Evolutionary conservation across 2,329 filamentous ascomycete species (phyloP).

Genomic region (Paecilomyces sp.): DNA sequence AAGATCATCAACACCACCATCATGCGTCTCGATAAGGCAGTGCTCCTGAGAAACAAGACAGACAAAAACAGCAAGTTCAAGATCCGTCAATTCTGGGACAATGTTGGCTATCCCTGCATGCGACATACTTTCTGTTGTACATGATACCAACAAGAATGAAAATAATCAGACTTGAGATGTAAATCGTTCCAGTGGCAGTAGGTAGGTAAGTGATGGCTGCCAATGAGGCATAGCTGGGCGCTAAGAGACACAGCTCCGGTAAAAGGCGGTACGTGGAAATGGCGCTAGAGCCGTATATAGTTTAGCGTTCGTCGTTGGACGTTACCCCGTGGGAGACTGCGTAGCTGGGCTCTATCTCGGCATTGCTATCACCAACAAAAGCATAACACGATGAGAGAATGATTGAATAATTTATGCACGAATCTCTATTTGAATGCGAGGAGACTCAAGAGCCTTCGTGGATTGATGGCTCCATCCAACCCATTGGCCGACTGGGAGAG

Average conservation of each 20-base stretch:
- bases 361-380: not conserved
- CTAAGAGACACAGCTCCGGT: not conserved
- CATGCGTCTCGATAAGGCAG: conserved; percentile 73
- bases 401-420: not conserved
- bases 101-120: conserved; percentile 57
- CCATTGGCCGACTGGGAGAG: conserved; percentile 89
- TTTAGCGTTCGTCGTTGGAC: not conserved
- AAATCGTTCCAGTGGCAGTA: not conserved
- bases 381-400: not conserved
- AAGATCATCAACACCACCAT: conserved; percentile 57
- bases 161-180: not conserved
- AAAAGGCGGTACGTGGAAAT: not conserved
- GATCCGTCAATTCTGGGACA: conserved; percentile 72
- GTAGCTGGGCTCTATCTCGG: not conserved
- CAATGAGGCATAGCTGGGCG: not conserved
- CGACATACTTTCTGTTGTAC: conserved; percentile 46
- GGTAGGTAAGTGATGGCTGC: conserved; percentile 1
- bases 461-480: conserved; percentile 43
- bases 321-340: not conserved
- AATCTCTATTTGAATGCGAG: not conserved
- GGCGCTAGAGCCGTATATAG: not conserved
- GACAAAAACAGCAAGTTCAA: conserved; percentile 79
- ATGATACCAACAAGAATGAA: not conserved
- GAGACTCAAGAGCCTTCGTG: not conserved
- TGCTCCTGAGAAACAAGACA: conserved; percentile 77